Evolutionary conservation across 345 rosid species (phyloP).

Genomic region (Theobroma cacao): DNA sequence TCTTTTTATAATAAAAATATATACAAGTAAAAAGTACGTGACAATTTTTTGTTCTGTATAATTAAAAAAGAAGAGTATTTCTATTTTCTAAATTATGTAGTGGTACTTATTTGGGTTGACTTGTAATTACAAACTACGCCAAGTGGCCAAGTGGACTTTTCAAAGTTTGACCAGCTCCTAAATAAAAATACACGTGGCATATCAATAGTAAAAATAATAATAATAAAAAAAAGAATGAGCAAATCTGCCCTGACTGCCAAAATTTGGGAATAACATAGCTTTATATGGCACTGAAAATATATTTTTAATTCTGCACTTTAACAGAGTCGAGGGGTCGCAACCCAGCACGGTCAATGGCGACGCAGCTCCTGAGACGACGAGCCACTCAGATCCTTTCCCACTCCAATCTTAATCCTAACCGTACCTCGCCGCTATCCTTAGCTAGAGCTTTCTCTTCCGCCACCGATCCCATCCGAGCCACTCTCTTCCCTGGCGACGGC

Average conservation of each 20-base stretch:
- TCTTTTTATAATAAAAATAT: too few relatives aligned
- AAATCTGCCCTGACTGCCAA: neutral
- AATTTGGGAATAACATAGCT: neutral
- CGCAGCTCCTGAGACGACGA: constrained; percentile 49
- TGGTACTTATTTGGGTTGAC: too few relatives aligned
- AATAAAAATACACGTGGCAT: neutral
- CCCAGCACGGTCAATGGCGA: constrained; percentile 31
- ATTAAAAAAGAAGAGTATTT: too few relatives aligned
- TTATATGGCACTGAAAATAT: neutral
- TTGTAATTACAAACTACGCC: neutral
- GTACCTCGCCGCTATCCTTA: constrained; percentile 16
- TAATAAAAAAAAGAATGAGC: neutral
- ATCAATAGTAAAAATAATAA: too few relatives aligned
- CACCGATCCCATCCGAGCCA: constrained; percentile 64
- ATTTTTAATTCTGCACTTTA: neutral
- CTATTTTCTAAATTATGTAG: too few relatives aligned
- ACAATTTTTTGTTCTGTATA: too few relatives aligned
- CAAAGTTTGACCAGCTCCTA: neutral
- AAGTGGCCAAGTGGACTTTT: neutral
- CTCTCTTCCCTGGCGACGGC: constrained; percentile 98
- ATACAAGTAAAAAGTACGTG: too few relatives aligned
- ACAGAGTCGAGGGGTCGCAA: neutral
- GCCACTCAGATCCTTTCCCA: constrained; percentile 42
- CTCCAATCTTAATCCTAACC: constrained; percentile 24
- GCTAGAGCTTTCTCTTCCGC: constrained; percentile 61